phyloP scores from a whole-genome alignment of 1,284 basidiomycete species.

The Sporisorium graminicola region DNA sequence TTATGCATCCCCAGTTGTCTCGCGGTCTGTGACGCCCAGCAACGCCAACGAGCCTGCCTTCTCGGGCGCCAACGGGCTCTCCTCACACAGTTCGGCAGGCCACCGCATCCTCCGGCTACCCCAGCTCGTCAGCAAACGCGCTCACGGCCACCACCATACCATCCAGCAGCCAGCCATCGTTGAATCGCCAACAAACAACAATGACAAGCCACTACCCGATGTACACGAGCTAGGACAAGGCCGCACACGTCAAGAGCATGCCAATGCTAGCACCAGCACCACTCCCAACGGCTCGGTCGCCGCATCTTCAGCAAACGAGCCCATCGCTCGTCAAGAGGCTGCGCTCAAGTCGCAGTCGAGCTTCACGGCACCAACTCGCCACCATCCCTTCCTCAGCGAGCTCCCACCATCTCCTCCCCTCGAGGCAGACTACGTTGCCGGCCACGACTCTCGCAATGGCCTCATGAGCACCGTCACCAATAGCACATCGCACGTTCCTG shows the following conservation, averaged over 20 bases:
- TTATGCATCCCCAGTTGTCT: constrained; percentile 61
- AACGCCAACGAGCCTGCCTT: constrained; percentile 34
- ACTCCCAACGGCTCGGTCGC: background rate
- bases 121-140: constrained; percentile 59
- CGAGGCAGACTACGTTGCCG: constrained; percentile 52
- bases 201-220: constrained; percentile 12
- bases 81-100: constrained; percentile 28
- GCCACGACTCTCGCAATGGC: constrained; percentile 42
- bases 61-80: constrained; percentile 19
- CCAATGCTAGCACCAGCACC: background rate
- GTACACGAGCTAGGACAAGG: constrained; percentile 18
- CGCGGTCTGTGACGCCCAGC: constrained; percentile 47
- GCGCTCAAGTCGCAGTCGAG: constrained; percentile 45
- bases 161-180: constrained; percentile 19
- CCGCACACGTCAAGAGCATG: constrained; percentile 15
- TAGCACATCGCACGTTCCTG: constrained; percentile 13
- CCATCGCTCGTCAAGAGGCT: constrained; percentile 28
- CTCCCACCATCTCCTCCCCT: constrained; percentile 62
- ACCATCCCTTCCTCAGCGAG: constrained; percentile 59
- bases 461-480: constrained; percentile 39
- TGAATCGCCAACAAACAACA: constrained; percentile 3
- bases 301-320: background rate
- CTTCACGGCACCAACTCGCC: constrained; percentile 51
- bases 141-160: constrained; percentile 26
- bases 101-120: constrained; percentile 56